These are phyloP conservation scores for Cucurbita maxima DNA, from an alignment of 306 rosid species.

Conservation along the genomic window DNA sequence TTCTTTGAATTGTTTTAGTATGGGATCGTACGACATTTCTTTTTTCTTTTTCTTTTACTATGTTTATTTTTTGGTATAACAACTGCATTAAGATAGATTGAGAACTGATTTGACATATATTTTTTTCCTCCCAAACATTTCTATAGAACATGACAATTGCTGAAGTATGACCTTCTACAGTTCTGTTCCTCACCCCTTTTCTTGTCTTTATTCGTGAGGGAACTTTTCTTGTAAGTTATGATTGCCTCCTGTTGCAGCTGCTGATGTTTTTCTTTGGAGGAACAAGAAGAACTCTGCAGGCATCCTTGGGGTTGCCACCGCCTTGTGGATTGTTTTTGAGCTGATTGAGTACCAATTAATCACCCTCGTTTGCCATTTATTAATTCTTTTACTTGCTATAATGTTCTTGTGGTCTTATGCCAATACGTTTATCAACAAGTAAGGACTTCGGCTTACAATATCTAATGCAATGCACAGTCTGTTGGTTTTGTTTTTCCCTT, in stretches of 20 bases:
- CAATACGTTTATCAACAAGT: constrained; percentile 64
- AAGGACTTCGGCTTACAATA: constrained; percentile 4
- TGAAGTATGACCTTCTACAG: neutral
- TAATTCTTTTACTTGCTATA: constrained; percentile 34
- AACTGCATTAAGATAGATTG: neutral
- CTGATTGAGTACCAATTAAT: constrained; percentile 52
- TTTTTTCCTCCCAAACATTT: neutral
- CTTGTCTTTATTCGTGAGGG: neutral
- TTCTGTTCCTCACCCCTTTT: neutral
- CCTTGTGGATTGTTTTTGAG: constrained; percentile 71
- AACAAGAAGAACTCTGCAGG: constrained; percentile 49
- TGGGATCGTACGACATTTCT: neutral
- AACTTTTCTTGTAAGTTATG: constrained; percentile 12
- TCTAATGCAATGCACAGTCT: neutral
- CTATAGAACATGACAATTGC: neutral
- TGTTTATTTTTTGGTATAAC: neutral
- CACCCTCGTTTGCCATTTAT: constrained; percentile 51
- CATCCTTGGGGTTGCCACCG: constrained; percentile 58
- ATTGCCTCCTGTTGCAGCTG: constrained; percentile 39
- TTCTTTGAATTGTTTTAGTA: neutral
- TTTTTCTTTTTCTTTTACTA: no score
- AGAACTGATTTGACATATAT: neutral
- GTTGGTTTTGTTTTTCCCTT: neutral
- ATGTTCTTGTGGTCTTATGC: constrained; percentile 66
- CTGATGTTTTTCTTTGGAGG: constrained; percentile 82